Evolutionary conservation across 768 basidiomycete species (phyloP), one percentile per base, ranked within the genome.

Genomic region (Strobilomyces confusus): DNA sequence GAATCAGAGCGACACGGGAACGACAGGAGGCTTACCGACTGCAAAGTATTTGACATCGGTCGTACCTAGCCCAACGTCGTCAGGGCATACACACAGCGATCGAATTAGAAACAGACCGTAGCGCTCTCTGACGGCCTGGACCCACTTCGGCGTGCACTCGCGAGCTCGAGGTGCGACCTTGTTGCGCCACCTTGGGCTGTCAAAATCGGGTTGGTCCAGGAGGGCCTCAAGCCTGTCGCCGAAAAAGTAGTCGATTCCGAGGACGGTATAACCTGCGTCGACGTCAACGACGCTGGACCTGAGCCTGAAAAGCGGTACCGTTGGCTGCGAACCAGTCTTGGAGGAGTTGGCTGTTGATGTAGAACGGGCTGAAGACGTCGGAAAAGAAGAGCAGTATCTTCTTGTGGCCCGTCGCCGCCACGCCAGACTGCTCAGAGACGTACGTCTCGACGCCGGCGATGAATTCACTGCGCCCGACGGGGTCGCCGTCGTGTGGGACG

Each of bases 321-420:
- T 79, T 72, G 8, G 77, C 69, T 1, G 86, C 84, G 55, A 80
- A 83, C 59, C 78, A 86, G 62, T 87, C 84, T 61, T 84, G 82
- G 6, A 87, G 51, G 20, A 85, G 70, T 64, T 83, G 72, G 44
- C 75, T 77, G 63, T 86, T 86, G 59, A 42, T 40, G 11, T 72
- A 83, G 52, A 83, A 76, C 2, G 84, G 79, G 1, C 85, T 79
- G 58, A 72, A 84, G 3, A 86, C 75, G 56, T 86, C 85, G 0
- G 82, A 57, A 55, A 81, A 77, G 71, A 74, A 86, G 20, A 87
- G 64, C 17, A 86, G 64, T 50, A 87, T 70, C 48, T 76, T 80
- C 49, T 64, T 63, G 55, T 73, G 74, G 7, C 38, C 54, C 14
- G 33, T 32, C 17, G 12, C 20, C 0, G 22, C 20, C 20, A 3